phyloP scores from a whole-genome alignment of 2,329 filamentous ascomycete genomes.

The Ampelomyces quisqualis region DNA sequence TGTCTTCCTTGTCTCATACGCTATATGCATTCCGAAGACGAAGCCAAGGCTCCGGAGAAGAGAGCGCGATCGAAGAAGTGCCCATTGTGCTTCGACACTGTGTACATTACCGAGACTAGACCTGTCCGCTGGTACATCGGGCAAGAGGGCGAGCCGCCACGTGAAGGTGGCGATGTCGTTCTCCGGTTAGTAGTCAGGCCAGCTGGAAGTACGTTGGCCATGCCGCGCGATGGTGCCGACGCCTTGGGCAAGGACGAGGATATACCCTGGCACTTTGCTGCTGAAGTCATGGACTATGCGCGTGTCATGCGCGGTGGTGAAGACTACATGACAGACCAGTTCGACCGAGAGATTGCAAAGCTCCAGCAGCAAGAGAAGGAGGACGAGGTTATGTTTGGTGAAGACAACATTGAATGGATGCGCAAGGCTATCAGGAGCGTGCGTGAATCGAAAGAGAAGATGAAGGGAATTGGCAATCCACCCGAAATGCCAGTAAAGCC shows the following conservation, averaged over 20 bases:
- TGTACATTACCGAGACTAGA: conserved; percentile 88
- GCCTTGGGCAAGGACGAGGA: conserved; percentile 68
- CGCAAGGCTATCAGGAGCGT: conserved; percentile 78
- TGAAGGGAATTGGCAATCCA: conserved; percentile 67
- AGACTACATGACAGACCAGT: conserved; percentile 82
- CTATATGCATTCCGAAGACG: conserved; percentile 86
- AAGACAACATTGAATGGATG: conserved; percentile 85
- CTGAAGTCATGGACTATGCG: conserved; percentile 91
- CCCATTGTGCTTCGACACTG: conserved; percentile 88
- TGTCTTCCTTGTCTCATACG: conserved; percentile 90
- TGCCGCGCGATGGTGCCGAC: conserved; percentile 80
- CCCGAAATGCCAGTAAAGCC: conserved; percentile 56
- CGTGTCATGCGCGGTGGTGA: conserved; percentile 92
- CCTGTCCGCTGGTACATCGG: conserved; percentile 90
- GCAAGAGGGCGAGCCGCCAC: conserved; percentile 77
- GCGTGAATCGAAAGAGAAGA: conserved; percentile 71
- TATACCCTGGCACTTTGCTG: conserved; percentile 92
- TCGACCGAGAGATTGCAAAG: conserved; percentile 73
- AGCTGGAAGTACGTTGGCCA: conserved; percentile 77
- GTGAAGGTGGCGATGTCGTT: conserved; percentile 85
- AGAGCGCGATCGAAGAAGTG: conserved; percentile 88
- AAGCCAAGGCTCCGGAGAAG: conserved; percentile 62
- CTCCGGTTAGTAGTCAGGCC: conserved; percentile 81
- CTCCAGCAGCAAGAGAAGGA: conserved; percentile 77
- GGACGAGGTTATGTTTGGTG: conserved; percentile 87